Evolutionary conservation across 768 basidiomycete genomes (phyloP).

Genomic region (Clitopilus hobsonii): DNA sequence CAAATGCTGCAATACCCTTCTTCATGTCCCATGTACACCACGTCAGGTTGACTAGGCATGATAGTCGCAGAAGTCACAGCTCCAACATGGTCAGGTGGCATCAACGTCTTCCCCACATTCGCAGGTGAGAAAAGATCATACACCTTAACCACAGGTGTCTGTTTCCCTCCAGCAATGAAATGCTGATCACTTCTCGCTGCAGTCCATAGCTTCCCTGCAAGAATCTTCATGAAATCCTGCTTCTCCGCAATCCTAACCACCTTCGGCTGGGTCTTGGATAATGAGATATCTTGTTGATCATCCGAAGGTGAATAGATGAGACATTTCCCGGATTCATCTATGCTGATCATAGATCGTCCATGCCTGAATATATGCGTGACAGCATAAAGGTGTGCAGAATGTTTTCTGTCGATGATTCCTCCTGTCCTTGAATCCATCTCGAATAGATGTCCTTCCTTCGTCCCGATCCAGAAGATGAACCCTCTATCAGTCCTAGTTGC

Average conservation of each 20-base stretch:
- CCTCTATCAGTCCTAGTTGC: conserved; percentile 45
- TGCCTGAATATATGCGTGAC: conserved; percentile 75
- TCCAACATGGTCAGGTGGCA: conserved; percentile 71
- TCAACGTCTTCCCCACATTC: conserved; percentile 44
- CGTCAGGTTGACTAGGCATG: conserved; percentile 59
- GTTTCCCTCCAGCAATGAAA: conserved; percentile 29
- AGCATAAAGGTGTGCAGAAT: conserved; percentile 57
- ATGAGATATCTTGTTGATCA: conserved; percentile 35
- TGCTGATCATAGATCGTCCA: conserved; percentile 63
- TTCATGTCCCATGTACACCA: conserved; percentile 87
- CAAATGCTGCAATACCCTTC: conserved; percentile 89
- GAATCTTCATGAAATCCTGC: conserved; percentile 70
- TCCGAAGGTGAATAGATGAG: conserved; percentile 62
- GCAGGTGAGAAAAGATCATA: conserved; percentile 72
- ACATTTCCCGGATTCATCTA: conserved; percentile 85
- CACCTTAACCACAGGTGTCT: conserved; percentile 72
- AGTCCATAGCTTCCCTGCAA: conserved; percentile 83
- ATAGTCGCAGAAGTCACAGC: conserved; percentile 79
- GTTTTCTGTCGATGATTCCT: conserved; percentile 49
- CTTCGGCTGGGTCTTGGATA: conserved; percentile 47
- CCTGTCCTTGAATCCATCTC: conserved; percentile 76
- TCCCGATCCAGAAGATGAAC: conserved; percentile 77
- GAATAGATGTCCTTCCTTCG: conserved; percentile 83
- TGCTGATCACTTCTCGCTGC: conserved; percentile 52
- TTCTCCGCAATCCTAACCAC: conserved; percentile 74